These are phyloP conservation scores for Nitzschia sp. DNA, from an alignment of 108 stramenopile genomes.

Conservation along the genomic window DNA sequence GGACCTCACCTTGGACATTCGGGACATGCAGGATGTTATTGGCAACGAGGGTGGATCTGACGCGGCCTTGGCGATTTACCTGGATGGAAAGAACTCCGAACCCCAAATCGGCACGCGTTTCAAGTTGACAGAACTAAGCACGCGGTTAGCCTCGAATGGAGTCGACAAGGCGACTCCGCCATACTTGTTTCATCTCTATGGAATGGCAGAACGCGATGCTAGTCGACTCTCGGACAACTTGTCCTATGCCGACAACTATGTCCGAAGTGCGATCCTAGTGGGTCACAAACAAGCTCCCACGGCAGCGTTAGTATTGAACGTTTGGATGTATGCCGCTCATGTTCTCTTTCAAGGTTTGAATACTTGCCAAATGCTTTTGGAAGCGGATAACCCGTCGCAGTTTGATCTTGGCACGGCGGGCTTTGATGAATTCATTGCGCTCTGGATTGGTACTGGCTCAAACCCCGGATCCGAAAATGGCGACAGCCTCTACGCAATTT, in stretches of 20 bases:
- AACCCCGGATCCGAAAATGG: conserved; percentile 53
- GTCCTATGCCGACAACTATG: conserved; percentile 57
- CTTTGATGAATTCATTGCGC: conserved; percentile 78
- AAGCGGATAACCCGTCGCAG: conserved; percentile 53
- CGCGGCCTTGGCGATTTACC: conserved; percentile 52
- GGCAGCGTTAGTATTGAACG: conserved; percentile 56
- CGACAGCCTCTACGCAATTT: conserved; percentile 66
- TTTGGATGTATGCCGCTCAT: conserved; percentile 75
- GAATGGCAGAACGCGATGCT: conserved; percentile 44
- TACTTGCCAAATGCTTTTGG: conserved; percentile 53
- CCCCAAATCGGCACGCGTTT: conserved; percentile 32
- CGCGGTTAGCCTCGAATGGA: conserved; percentile 15
- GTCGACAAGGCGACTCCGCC: conserved; percentile 41
- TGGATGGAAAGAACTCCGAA: conserved; percentile 54
- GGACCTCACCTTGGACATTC: conserved; percentile 62
- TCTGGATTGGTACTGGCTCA: conserved; percentile 74
- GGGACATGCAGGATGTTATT: conserved; percentile 53
- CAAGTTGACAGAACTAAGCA: conserved; percentile 41
- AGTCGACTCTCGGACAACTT: conserved; percentile 30
- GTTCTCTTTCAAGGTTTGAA: conserved; percentile 57
- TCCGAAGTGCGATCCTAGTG: conserved; percentile 38
- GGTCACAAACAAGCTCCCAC: conserved; percentile 37
- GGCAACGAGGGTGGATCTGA: conserved; percentile 15
- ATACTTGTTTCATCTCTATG: conserved; percentile 71
- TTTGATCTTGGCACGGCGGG: conserved; percentile 50